Base-by-base conservation (phyloP, 2,329 filamentous ascomycete genomes). In the Berkeleyomyces basicola region DNA sequence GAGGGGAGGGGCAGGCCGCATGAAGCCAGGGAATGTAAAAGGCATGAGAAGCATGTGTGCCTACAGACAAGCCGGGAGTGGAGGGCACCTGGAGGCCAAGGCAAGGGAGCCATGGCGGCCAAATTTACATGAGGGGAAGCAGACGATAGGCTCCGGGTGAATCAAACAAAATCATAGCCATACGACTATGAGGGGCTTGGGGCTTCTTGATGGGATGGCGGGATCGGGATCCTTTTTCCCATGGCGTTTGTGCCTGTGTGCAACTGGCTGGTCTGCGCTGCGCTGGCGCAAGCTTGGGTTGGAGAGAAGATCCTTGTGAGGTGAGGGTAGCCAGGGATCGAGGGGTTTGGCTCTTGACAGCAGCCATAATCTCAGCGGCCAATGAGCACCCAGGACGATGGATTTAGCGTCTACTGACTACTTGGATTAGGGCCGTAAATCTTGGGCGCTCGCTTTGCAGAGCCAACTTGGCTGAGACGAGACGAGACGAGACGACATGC, bases 31-130 rank as follows among this genome's bases (percentile, higher is more conserved):
- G 6, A 42, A 10, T 9, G 16, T 16, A 23, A 16, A 58, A 0
- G 49, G 55, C 57, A 46, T 53, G 61, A 62, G 59, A 51, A 43
- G 63, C 47, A 57, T 37, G 43, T 61, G 37, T 44, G 42, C 43
- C 49, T 46, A 59, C 40, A 49, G 53, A 40, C 16, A 64, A 46
- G 61, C 23, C 23, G 36, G 39, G 55, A 58, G 11, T 36, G 44
- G 23, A 23, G 23, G 23, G 23, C 23, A 23, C 2, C 46, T 7
- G 33, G 23, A 31, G 37, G 49, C 49, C 31, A 53, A 37, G 33
- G 7, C 23, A 11, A 14, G 42, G 42, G n/a, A 43, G 42, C 42
- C 42, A 43, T 43, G 9, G 42, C 10, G n/a, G 42, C 42, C 3
- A 14, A 43, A 14, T 9, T 9, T 14, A 11, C 10, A 14, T 11